Base-by-base conservation (phyloP, 2,329 filamentous ascomycete genomes). In the Claviceps arundinis region DNA sequence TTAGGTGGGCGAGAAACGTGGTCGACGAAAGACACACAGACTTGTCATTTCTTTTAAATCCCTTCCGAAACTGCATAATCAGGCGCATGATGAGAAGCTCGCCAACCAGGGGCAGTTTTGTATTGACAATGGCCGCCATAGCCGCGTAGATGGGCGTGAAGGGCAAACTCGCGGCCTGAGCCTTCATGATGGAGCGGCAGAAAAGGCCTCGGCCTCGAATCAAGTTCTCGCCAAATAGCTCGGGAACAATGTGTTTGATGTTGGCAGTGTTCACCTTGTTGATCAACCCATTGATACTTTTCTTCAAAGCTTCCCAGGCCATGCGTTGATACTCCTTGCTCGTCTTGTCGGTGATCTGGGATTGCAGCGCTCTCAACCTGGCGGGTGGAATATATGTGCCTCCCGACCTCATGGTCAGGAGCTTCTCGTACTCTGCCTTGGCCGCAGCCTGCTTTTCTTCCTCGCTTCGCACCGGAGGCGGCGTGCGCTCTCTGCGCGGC, bases 211-310 rank as follows among this genome's bases (percentile, higher is more conserved):
- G 80, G 6, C 93, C 93, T 53, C 93, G 84, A 42, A 98, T 77
- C 60, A 98, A 70, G 65, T 98, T 98, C 74, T 98, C 93, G 48
- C 82, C 81, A 69, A 98, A 98, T 46, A 98, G 76, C 70, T 98
- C 93, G 1, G 91, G 91, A 24, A 97, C 89, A 56, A 98, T 96
- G 64, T 87, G 80, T 70, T 98, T 97, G 77, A 98, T 97, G 68
- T 98, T 98, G 37, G 87, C 88, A 52, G 91, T 87, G 70, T 97
- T 97, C 74, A 96, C 87, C 74, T 98, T 98, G 78, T 98, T 98
- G 77, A 98, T 95, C 58, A 98, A 73, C 61, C 93, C 93, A 65
- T 98, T 97, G 71, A 98, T 95, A 48, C 87, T 93, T 75, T 98
- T 98, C 74, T 98, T 98, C 63, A 98, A 73, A 13, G 91, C 91